Evolutionary conservation across 306 rosid genomes (phyloP).

Genomic region (Quercus alba): DNA sequence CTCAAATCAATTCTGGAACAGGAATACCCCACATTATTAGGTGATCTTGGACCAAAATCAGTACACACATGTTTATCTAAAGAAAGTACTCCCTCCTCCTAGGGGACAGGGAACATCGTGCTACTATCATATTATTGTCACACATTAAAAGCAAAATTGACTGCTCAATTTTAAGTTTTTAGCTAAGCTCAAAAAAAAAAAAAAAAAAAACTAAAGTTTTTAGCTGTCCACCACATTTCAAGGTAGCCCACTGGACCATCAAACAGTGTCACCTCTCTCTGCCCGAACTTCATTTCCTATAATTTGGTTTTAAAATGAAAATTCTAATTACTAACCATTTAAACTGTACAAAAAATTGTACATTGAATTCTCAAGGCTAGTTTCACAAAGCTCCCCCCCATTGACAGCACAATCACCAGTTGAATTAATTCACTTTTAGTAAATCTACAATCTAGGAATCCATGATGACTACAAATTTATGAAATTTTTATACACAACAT

Average conservation of each 20-base stretch:
- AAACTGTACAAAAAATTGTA: constrained; percentile 56
- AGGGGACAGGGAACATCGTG: constrained; percentile 26
- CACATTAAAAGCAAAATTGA: constrained; percentile 30
- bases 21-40: constrained; percentile 30
- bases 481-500: constrained; percentile 49
- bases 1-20: not conserved
- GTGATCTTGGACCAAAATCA: not conserved
- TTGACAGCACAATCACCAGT: constrained; percentile 43
- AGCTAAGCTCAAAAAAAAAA: constrained; percentile 4
- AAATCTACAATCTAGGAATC: constrained; percentile 42
- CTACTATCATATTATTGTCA: constrained; percentile 36
- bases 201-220: not conserved
- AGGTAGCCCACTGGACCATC: not conserved
- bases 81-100: constrained; percentile 20
- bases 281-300: not conserved
- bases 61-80: constrained; percentile 28
- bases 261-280: not conserved
- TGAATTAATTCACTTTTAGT: constrained; percentile 37
- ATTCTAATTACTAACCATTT: constrained; percentile 30
- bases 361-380: constrained; percentile 36
- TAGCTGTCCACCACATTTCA: constrained; percentile 32
- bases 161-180: constrained; percentile 20
- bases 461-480: constrained; percentile 39
- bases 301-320: constrained; percentile 10
- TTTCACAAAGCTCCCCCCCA: constrained; percentile 26